Percentiles rank a stretch among this genome's conserved stretches.
Evolutionary conservation across 2,329 filamentous ascomycete species (phyloP).

Genomic region (Fusarium bactridioides): DNA sequence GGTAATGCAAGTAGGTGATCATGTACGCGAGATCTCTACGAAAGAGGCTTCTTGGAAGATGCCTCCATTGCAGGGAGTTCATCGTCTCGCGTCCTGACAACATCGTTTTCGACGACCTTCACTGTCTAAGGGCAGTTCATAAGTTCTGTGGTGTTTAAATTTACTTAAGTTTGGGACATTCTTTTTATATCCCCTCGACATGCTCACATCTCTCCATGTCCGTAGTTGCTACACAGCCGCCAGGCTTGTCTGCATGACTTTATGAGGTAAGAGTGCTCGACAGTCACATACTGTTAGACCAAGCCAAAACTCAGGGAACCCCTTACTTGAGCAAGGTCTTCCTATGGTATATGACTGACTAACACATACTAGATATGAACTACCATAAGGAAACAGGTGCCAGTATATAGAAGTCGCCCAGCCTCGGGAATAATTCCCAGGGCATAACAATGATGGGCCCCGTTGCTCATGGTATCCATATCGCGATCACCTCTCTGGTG

Average conservation of each 20-base stretch:
- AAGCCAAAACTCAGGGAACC: no score
- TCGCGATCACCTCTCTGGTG: neutral
- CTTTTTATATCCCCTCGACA: neutral
- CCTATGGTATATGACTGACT: no score
- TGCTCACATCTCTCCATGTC: neutral
- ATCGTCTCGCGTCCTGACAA: neutral
- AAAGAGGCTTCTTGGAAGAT: neutral
- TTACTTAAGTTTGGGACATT: no score
- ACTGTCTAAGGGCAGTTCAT: neutral
- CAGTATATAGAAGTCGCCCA: neutral
- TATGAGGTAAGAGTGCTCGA: neutral
- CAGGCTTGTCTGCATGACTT: neutral
- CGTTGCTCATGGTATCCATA: neutral
- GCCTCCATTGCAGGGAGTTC: neutral
- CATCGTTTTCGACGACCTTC: neutral
- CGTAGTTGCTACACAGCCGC: neutral
- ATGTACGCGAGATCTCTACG: neutral
- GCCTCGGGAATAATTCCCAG: neutral
- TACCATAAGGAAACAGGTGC: neutral
- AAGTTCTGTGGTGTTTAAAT: neutral
- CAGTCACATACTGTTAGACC: neutral
- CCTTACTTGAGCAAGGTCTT: no score
- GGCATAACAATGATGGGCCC: neutral
- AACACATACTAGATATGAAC: neutral
- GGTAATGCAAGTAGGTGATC: neutral